Evolutionary conservation across 2,329 filamentous ascomycete genomes (phyloP), one percentile per base, ranked within the genome.

Genomic region (Penicillium brevicompactum): DNA sequence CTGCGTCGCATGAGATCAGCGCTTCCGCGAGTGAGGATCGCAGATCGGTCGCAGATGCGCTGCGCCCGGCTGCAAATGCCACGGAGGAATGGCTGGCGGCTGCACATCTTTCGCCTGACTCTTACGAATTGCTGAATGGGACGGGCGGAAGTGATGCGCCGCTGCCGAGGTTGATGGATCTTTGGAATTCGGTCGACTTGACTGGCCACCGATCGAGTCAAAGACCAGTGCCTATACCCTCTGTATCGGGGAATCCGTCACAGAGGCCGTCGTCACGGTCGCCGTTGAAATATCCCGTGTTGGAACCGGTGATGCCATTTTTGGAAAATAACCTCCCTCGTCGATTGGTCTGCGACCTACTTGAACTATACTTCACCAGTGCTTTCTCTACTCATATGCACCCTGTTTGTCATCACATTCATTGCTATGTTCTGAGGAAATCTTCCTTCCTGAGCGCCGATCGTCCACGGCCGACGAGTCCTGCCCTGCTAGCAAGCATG

Each of bases 291-390:
- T 96, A 96, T 67, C 92, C 92, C 1, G 92, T 96, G 4, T 78
- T 96, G 49, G 86, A 91, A 65, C 92, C 92, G 30, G 78, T 97
- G 2, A 76, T 96, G 45, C 90, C 92, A 10, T 89, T 94, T 68
- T 82, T 97, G 45, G 85, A 86, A 42, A 86, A 86, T 56, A 88
- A 94, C 59, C 85, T 97, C 46, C 90, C 92, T 2, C 79, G 89
- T 34, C 83, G 86, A 9, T 78, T 96, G 50, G 92, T 92, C 7
- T 96, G 91, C 76, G 92, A 96, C 70, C 79, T 97, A 42, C 82
- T 97, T 53, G 92, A 96, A 68, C 79, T 95, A 27, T 97, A 96
- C 75, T 96, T 96, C 71, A 87, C 91, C 43, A 96, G 91, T 70
- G 92, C 91, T 1, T 94, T 91, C 5, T 91, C 91, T 2, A 87